phyloP scores from a whole-genome alignment of 2,329 filamentous ascomycete species.

The Fusarium drepaniforme region DNA sequence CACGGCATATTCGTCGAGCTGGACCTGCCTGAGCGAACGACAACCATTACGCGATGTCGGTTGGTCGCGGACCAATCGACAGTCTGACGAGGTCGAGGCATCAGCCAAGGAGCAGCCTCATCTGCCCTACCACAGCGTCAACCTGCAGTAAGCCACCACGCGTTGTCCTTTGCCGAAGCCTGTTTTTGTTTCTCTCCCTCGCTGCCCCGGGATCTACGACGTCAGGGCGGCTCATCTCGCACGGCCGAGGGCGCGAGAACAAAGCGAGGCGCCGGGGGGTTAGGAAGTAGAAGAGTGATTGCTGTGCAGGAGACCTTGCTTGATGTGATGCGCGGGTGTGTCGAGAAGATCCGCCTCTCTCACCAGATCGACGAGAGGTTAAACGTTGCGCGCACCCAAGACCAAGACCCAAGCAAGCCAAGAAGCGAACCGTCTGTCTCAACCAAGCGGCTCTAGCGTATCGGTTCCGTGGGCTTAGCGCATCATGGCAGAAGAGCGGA shows the following conservation, averaged over 20 bases:
- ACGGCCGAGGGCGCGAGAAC: not conserved
- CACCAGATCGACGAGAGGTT: not conserved
- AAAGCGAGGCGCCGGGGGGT: conserved; percentile 4
- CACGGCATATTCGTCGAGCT: conserved; percentile 35
- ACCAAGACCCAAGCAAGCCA: not conserved
- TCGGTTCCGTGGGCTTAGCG: conserved; percentile 33
- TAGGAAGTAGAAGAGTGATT: not conserved
- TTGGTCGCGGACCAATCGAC: conserved; percentile 32
- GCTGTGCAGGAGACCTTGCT: conserved; percentile 12
- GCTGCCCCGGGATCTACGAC: conserved; percentile 1
- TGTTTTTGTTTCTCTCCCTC: conserved; percentile 22
- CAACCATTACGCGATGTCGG: conserved; percentile 27
- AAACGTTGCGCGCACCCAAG: not conserved
- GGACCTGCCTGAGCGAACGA: conserved; percentile 9
- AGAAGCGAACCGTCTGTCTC: conserved; percentile 21
- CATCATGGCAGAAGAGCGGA: conserved; percentile 11
- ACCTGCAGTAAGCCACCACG: conserved; percentile 33
- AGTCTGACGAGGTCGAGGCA: conserved; percentile 19
- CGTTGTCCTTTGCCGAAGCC: conserved; percentile 36
- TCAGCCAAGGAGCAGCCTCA: conserved; percentile 23
- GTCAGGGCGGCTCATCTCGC: not conserved
- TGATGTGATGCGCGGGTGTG: not conserved
- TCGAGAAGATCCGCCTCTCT: not conserved
- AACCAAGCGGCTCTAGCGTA: conserved; percentile 25
- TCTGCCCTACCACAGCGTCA: conserved; percentile 32